phyloP scores from a whole-genome alignment of 257 asterid species.

The Solanum lycopersicoides region DNA sequence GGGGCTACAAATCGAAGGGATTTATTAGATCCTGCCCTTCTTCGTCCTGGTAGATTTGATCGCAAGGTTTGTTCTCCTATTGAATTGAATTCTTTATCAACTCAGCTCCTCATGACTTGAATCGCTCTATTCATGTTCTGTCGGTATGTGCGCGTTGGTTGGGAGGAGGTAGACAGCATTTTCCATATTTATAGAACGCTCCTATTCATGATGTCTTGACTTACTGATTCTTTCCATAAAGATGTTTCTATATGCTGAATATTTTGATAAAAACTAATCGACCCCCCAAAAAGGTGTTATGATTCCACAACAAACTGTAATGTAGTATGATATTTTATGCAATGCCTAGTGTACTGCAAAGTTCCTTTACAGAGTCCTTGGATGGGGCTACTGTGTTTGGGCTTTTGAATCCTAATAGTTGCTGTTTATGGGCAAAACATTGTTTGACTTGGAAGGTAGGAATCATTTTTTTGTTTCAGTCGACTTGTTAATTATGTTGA shows the following conservation, averaged over 20 bases:
- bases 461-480: background rate
- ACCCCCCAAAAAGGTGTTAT: background rate
- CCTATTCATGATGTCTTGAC: background rate
- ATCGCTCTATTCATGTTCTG: background rate
- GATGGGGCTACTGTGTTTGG: background rate
- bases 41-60: slow-evolving; percentile 99
- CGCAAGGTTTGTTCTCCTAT: slow-evolving; percentile 64
- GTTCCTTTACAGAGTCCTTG: background rate
- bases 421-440: background rate
- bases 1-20: slow-evolving; percentile 98
- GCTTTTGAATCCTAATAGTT: background rate
- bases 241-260: background rate
- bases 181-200: background rate
- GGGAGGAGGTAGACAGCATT: background rate
- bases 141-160: background rate
- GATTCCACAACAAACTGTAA: background rate
- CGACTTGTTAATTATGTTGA: background rate
- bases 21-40: slow-evolving; percentile 97
- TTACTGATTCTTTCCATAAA: background rate
- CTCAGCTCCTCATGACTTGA: background rate
- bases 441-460: background rate
- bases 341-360: background rate
- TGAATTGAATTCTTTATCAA: background rate
- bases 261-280: background rate
- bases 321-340: background rate